Percentiles rank a stretch among this genome's conserved stretches.
These are phyloP conservation scores for Penicillium parvum DNA, from an alignment of 495 filamentous ascomycete genomes.

Conservation along the genomic window DNA sequence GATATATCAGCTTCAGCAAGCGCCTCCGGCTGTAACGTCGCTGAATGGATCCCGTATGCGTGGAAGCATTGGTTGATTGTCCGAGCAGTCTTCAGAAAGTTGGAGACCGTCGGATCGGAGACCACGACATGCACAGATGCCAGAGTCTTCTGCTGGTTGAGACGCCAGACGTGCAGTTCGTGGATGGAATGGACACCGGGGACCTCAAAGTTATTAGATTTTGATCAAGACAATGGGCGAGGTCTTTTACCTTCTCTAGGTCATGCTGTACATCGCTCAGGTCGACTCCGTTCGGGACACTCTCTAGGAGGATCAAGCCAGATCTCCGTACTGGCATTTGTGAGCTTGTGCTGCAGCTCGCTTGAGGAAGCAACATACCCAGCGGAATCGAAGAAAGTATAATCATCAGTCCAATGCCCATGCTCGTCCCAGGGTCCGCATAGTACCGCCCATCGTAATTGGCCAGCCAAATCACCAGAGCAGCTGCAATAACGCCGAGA, in stretches of 20 bases:
- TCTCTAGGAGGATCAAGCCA: conserved; percentile 70
- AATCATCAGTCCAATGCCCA: conserved; percentile 45
- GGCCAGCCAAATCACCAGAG: conserved; percentile 41
- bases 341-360: background rate
- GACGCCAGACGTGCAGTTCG: conserved; percentile 51
- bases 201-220: conserved; percentile 23
- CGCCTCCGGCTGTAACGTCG: conserved; percentile 47
- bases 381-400: conserved; percentile 38
- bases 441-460: conserved; percentile 40
- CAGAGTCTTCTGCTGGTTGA: conserved; percentile 47
- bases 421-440: conserved; percentile 44
- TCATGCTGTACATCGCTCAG: conserved; percentile 77
- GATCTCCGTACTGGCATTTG: conserved; percentile 29
- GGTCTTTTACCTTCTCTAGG: conserved; percentile 37
- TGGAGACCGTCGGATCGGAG: conserved; percentile 28
- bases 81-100: conserved; percentile 37
- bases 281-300: conserved; percentile 71
- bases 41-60: conserved; percentile 51
- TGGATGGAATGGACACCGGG: conserved; percentile 43
- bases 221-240: background rate
- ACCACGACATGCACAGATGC: conserved; percentile 48
- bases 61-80: conserved; percentile 47
- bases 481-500: conserved; percentile 45
- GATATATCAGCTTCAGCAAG: background rate
- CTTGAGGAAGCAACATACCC: conserved; percentile 13